Conservation (phyloP, 2,329 filamentous ascomycete species). For the Trichoderma sp. region DNA sequence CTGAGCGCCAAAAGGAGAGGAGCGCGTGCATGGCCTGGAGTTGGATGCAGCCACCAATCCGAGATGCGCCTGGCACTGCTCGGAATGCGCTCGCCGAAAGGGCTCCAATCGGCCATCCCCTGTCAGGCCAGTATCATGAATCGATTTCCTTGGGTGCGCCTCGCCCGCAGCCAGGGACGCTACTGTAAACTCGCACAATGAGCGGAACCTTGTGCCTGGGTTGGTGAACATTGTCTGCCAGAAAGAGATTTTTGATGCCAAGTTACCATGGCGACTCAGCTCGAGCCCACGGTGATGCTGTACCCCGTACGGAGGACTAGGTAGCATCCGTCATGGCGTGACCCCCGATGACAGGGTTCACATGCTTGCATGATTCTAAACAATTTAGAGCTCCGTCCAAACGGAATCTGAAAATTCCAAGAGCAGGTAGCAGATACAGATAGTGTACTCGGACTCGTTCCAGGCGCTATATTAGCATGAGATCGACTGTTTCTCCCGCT, state of each 20-base stretch:
- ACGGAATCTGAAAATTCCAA: neutral
- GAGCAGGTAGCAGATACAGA: neutral
- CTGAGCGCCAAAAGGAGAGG: neutral
- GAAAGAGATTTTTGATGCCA: neutral
- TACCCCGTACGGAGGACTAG: neutral
- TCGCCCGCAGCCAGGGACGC: neutral
- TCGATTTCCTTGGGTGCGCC: neutral
- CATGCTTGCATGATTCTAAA: conserved; percentile 9
- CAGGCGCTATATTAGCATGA: neutral
- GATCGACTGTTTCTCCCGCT: neutral
- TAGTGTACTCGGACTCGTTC: neutral
- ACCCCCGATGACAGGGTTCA: neutral
- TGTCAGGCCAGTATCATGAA: conserved; percentile 6
- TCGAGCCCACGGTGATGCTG: neutral
- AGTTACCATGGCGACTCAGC: conserved; percentile 15
- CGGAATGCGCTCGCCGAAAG: conserved; percentile 15
- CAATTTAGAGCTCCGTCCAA: neutral
- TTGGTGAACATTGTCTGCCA: neutral
- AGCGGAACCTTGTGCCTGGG: conserved; percentile 4
- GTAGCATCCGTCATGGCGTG: conserved; percentile 9
- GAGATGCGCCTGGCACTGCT: neutral
- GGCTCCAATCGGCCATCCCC: conserved; percentile 1
- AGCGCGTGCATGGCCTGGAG: neutral
- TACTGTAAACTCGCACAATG: neutral
- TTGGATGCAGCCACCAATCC: conserved; percentile 3